Percentiles rank a stretch among this genome's conserved stretches.
phyloP scores from a whole-genome alignment of 208 protist species.

The Acanthamoeba rhysodes region DNA sequence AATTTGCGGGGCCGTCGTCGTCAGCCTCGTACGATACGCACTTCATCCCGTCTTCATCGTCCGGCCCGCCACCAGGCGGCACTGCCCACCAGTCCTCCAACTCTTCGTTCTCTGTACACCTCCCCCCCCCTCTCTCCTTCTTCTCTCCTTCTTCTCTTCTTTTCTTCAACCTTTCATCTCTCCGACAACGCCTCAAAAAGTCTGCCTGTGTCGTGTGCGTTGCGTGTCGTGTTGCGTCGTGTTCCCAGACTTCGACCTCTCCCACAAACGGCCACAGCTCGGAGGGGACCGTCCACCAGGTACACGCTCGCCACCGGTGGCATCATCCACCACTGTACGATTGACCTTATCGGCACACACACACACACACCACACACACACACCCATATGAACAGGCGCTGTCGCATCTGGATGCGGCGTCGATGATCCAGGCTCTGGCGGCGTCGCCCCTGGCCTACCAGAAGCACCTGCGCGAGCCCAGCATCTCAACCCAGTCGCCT shows the following conservation, averaged over 20 bases:
- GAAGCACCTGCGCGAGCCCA: background rate
- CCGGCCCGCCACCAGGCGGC: background rate
- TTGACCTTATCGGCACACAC: background rate
- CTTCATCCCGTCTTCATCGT: background rate
- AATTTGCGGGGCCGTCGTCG: slow-evolving; percentile 4
- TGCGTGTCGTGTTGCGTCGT: background rate
- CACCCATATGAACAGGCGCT: background rate
- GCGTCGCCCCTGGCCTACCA: background rate
- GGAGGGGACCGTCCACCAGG: background rate
- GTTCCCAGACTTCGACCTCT: background rate
- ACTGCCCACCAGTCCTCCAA: background rate
- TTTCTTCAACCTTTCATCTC: too few species aligned
- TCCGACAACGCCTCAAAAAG: too few species aligned
- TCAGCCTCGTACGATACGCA: background rate
- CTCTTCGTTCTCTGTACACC: background rate
- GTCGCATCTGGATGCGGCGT: slow-evolving; percentile 26
- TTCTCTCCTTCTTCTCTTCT: too few species aligned
- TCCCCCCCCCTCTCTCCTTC: background rate
- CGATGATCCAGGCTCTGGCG: slow-evolving; percentile 49
- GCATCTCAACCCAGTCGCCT: background rate
- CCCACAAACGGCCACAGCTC: background rate
- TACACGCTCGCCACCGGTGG: background rate
- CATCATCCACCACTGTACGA: background rate
- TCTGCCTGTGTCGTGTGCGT: too few species aligned
- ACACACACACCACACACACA: background rate